Percentiles rank a stretch among this genome's conserved stretches.
Conservation (phyloP, 371 early-diverging fungal species). For the Coemansia sp. region DNA sequence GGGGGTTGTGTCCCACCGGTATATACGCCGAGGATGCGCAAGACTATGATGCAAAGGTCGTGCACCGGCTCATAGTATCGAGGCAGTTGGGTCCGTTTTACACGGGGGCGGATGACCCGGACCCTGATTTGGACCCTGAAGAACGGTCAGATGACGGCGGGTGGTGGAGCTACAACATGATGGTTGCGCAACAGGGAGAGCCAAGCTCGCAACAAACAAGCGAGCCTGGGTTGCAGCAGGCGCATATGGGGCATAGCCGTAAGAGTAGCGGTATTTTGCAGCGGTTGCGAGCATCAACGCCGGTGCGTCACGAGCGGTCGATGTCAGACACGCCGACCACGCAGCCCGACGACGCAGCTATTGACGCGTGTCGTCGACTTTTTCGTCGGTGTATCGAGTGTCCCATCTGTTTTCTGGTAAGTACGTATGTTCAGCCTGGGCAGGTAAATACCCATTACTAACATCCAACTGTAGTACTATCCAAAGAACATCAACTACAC, state of each 20-base stretch:
- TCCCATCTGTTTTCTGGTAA: constrained; percentile 82
- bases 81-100: constrained; percentile 87
- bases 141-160: constrained; percentile 30
- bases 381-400: constrained; percentile 71
- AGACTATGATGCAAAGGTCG: constrained; percentile 75
- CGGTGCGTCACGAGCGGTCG: constrained; percentile 36
- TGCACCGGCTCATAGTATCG: constrained; percentile 73
- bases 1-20: constrained; percentile 68
- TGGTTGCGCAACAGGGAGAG: constrained; percentile 34
- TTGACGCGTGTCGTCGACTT: constrained; percentile 17
- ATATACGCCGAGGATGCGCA: constrained; percentile 66
- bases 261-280: constrained; percentile 48
- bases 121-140: constrained; percentile 7
- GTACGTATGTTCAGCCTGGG: too few species aligned
- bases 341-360: neutral
- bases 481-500: constrained; percentile 89
- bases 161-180: constrained; percentile 52
- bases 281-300: constrained; percentile 8
- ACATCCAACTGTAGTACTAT: constrained; percentile 57
- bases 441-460: too few species aligned
- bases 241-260: constrained; percentile 20
- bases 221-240: neutral
- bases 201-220: neutral
- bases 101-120: constrained; percentile 65
- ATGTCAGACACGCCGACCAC: constrained; percentile 21